These are phyloP conservation scores for Neohortaea acidophila DNA, from an alignment of 495 filamentous ascomycete species.

Conservation along the genomic window DNA sequence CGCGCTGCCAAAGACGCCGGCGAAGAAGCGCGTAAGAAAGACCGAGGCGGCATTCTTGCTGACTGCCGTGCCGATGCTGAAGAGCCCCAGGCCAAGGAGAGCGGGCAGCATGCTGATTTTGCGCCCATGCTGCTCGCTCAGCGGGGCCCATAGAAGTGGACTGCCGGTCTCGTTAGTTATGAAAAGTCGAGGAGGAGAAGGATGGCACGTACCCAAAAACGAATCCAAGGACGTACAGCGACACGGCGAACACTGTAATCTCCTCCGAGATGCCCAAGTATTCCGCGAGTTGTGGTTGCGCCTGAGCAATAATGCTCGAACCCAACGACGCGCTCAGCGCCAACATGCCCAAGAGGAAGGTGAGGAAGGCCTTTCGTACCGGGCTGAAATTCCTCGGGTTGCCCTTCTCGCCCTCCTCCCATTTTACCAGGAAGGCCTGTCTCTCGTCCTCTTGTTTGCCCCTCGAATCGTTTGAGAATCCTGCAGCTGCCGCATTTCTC, in stretches of 20 bases:
- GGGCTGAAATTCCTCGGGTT: constrained; percentile 36
- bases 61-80: constrained; percentile 26
- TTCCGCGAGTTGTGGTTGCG: constrained; percentile 26
- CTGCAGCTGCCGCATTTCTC: too few relatives aligned
- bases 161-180: too few relatives aligned
- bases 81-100: constrained; percentile 30
- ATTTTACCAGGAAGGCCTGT: constrained; percentile 13
- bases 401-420: constrained; percentile 7
- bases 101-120: constrained; percentile 32
- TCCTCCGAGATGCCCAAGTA: constrained; percentile 28
- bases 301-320: constrained; percentile 36
- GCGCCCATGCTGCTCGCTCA: constrained; percentile 33
- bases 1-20: constrained; percentile 20
- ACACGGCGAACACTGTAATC: constrained; percentile 22
- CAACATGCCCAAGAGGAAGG: constrained; percentile 36
- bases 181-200: too few relatives aligned
- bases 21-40: constrained; percentile 24
- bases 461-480: too few relatives aligned
- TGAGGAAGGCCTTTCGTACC: constrained; percentile 34
- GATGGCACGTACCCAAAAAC: too few relatives aligned
- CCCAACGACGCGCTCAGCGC: constrained; percentile 35
- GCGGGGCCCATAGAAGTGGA: constrained; percentile 28
- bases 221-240: constrained; percentile 25
- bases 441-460: too few relatives aligned
- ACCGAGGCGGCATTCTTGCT: constrained; percentile 17